Percentiles rank a stretch among this genome's conserved stretches.
Evolutionary conservation across 345 rosid species (phyloP).

Genomic region (Lepidium aucheri): DNA sequence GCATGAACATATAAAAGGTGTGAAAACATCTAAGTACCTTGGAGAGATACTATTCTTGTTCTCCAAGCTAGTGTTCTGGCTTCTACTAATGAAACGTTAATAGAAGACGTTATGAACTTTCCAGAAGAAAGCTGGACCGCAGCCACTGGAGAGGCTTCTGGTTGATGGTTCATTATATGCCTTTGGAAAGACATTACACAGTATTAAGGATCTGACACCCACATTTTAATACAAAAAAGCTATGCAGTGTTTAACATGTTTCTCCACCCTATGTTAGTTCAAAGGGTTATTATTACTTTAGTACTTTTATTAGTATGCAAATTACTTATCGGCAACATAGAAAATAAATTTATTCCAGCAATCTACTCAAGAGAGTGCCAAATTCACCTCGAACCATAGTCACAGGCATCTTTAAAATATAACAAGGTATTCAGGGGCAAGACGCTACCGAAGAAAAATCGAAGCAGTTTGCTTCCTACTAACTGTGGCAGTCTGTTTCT

Average conservation of each 20-base stretch:
- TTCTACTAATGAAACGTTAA: constrained; percentile 50
- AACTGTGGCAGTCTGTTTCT: constrained; percentile 48
- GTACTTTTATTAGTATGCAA: constrained; percentile 5
- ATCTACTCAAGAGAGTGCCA: constrained; percentile 2
- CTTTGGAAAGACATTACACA: constrained; percentile 32
- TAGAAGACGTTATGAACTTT: constrained; percentile 49
- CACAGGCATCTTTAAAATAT: constrained; percentile 7
- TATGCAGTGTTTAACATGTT: constrained; percentile 1
- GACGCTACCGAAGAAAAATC: constrained; percentile 56
- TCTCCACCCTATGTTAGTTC: constrained; percentile 2
- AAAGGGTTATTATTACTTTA: not conserved
- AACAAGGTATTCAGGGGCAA: constrained; percentile 5
- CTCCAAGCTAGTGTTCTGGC: constrained; percentile 68
- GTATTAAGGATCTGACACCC: constrained; percentile 19
- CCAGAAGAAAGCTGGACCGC: constrained; percentile 64
- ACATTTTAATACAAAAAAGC: not conserved
- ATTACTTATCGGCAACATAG: not conserved
- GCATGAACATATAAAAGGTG: constrained; percentile 7
- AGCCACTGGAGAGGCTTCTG: constrained; percentile 44
- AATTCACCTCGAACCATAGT: not conserved
- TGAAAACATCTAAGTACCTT: constrained; percentile 48
- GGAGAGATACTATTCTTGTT: constrained; percentile 64
- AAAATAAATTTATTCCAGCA: not conserved
- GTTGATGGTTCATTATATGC: constrained; percentile 36
- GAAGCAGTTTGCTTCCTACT: constrained; percentile 62